These are phyloP conservation scores for Saccharomycopsis sp. DNA, from an alignment of 805 yeast genomes.

Conservation along the genomic window DNA sequence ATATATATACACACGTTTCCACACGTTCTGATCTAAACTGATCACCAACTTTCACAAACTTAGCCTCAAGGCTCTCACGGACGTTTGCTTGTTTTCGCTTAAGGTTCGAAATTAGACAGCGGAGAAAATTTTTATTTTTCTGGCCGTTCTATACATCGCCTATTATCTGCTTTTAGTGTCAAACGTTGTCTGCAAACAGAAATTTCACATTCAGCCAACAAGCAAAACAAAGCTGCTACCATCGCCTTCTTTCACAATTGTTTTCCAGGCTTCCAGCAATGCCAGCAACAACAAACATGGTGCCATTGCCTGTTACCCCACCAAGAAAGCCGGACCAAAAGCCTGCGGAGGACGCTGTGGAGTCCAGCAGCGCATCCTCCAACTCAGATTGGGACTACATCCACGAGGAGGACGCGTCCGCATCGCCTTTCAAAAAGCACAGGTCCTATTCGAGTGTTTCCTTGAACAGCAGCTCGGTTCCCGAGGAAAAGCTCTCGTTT, in stretches of 20 bases:
- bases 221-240: neutral
- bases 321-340: neutral
- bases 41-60: neutral
- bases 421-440: neutral
- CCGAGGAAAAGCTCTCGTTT: conserved; percentile 25
- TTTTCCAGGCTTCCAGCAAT: too few species aligned
- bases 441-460: conserved; percentile 13
- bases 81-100: neutral
- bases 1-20: neutral
- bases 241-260: neutral
- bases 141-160: neutral
- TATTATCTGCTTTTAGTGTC: neutral
- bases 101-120: neutral
- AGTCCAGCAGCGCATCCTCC: neutral
- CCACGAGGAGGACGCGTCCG: neutral
- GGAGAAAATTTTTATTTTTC: neutral
- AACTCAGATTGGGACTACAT: conserved; percentile 16
- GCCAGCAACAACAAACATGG: neutral
- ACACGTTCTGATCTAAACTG: neutral
- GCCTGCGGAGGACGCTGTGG: neutral
- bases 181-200: neutral
- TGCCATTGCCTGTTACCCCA: neutral
- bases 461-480: conserved; percentile 11
- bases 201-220: too few species aligned
- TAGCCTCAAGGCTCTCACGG: neutral